phyloP scores from a whole-genome alignment of 2,329 filamentous ascomycete genomes.

The Cladosporium sp. region DNA sequence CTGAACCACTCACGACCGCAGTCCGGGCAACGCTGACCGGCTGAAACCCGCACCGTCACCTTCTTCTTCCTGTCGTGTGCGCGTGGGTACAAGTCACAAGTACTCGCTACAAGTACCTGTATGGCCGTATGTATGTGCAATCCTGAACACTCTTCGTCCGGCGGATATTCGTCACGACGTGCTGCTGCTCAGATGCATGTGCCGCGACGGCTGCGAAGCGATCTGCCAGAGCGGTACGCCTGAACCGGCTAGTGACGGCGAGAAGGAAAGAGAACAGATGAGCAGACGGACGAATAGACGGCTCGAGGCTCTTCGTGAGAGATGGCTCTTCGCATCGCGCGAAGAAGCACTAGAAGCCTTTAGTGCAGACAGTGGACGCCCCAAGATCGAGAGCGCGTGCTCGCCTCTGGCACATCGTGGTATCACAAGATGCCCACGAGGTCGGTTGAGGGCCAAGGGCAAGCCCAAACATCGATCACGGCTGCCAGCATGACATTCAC shows the following conservation, averaged over 20 bases:
- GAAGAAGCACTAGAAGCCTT: conserved; percentile 12
- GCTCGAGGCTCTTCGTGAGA: not conserved
- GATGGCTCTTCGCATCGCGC: not conserved
- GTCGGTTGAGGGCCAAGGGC: not conserved
- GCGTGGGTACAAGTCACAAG: not conserved
- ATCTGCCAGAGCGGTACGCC: conserved; percentile 5
- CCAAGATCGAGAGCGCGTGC: conserved; percentile 7
- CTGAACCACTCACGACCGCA: conserved; percentile 13
- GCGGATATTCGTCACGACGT: conserved; percentile 8
- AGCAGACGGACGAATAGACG: too few species aligned
- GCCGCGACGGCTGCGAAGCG: conserved; percentile 1
- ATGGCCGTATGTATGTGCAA: not conserved
- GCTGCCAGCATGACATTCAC: conserved; percentile 2
- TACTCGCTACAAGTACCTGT: conserved; percentile 14
- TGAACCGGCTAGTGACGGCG: conserved; percentile 10
- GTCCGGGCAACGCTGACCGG: conserved; percentile 7
- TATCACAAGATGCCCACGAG: conserved; percentile 8
- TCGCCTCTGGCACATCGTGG: conserved; percentile 1
- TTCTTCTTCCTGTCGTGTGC: not conserved
- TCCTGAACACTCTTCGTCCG: not conserved
- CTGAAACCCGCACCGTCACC: conserved; percentile 14
- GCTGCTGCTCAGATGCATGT: not conserved
- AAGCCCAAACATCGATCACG: not conserved
- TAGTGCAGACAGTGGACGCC: not conserved
- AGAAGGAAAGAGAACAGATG: not conserved